phyloP scores from a whole-genome alignment of 306 rosid genomes.

The Pyrus bretschneideri region DNA sequence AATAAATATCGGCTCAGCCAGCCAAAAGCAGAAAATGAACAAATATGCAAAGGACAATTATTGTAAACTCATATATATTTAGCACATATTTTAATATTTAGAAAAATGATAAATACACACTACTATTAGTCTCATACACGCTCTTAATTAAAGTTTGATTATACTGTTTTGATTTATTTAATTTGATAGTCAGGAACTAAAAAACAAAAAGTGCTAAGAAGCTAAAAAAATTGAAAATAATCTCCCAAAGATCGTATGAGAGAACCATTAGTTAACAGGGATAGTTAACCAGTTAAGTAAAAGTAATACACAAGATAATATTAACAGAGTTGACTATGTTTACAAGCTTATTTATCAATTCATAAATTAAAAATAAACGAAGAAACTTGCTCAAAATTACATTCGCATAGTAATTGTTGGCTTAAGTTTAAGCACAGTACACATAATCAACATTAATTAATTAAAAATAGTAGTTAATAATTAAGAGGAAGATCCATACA shows the following conservation, averaged over 20 bases:
- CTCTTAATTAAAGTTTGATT: not conserved
- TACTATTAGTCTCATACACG: not conserved
- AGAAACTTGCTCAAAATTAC: not conserved
- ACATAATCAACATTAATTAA: not conserved
- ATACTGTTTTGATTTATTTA: too few relatives aligned
- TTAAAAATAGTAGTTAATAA: not conserved
- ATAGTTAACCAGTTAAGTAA: too few relatives aligned
- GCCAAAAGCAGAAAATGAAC: not conserved
- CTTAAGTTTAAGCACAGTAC: not conserved
- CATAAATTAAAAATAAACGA: too few relatives aligned
- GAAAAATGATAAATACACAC: not conserved
- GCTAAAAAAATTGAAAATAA: too few relatives aligned
- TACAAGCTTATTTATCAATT: not conserved
- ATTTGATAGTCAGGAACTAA: too few relatives aligned
- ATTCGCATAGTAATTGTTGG: constrained; percentile 8
- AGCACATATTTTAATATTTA: not conserved
- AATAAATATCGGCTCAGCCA: not conserved
- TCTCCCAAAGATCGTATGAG: too few relatives aligned
- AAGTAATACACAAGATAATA: too few relatives aligned
- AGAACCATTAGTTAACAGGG: too few relatives aligned
- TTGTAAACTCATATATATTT: not conserved
- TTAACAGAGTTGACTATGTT: not conserved
- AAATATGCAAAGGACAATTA: not conserved
- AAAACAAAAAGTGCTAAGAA: too few relatives aligned
- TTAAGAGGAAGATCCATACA: constrained; percentile 28